These are phyloP conservation scores for Nasturtium officinale DNA, from an alignment of 345 rosid species.

Conservation along the genomic window DNA sequence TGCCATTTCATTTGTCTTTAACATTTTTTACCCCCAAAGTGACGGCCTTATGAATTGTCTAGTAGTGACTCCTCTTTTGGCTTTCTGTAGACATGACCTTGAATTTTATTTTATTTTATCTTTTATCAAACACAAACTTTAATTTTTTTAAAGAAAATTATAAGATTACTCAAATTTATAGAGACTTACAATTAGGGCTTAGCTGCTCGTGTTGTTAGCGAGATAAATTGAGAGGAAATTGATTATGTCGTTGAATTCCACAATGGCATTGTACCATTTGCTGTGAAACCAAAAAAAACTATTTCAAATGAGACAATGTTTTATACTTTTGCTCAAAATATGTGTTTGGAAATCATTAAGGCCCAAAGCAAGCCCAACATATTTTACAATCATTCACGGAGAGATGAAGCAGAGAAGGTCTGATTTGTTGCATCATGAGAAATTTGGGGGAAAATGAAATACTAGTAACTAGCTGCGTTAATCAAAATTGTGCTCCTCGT, in stretches of 20 bases:
- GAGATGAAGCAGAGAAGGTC: neutral
- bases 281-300: neutral
- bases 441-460: neutral
- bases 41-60: slow-evolving; percentile 26
- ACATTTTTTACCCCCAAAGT: slow-evolving; percentile 28
- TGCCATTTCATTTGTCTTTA: slow-evolving; percentile 30
- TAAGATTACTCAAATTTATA: neutral
- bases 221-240: neutral
- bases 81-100: neutral
- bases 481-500: neutral
- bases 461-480: neutral
- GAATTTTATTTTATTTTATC: neutral
- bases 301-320: neutral
- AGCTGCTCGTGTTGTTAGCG: neutral
- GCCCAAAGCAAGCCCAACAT: slow-evolving; percentile 14
- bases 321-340: neutral
- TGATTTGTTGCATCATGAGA: neutral
- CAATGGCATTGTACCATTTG: neutral
- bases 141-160: neutral
- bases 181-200: neutral
- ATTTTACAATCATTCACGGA: neutral
- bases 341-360: neutral
- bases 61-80: slow-evolving; percentile 11
- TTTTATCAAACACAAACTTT: neutral
- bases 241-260: neutral